Evolutionary conservation across 345 rosid genomes (phyloP), one percentile per base, ranked within the genome.

Genomic region (Eucalyptus fibrosa): DNA sequence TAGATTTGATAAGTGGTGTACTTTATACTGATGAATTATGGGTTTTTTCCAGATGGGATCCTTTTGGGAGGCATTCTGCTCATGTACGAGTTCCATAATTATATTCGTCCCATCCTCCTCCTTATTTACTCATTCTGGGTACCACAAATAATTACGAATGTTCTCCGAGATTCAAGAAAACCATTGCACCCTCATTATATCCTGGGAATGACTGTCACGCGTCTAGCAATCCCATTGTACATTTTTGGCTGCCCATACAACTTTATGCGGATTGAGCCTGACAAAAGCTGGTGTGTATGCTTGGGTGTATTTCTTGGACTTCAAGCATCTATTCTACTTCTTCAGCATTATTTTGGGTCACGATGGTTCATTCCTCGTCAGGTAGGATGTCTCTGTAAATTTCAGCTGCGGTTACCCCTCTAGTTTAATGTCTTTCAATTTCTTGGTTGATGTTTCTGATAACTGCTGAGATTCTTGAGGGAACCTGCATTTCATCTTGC

Each of bases 31-130:
- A 77, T 77, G 47, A 65, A 77, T 77, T 77, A 40, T 77, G 47
- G 30, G 30, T 81, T 59, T 65, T 91, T 87, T 91, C 94, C 96
- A 98, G 99, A 98, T 95, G 99, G 99, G 86, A 95, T 97, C 93
- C 99, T 98, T 89, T 94, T 97, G 93, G 99, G 99, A 91, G 99
- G 99, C 93, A 96, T 98, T 93, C 92, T 97, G 94, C 89, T 98
- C 90, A 96, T 98, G 98, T 98, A 97, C 4, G 97, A 97, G 95
- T 96, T 97, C 93, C 99, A 96, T 89, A 93, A 95, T 88, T 96
- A 92, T 92, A 93, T 98, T 91, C 94, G 94, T 62, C 96, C 93
- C 50, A 92, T 98, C 88, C 99, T 97, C 86, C 95, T 98, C 81
- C 93, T 98, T 40, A 91, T 96, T 93, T 96, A 98, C 92, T 96